Conservation (phyloP, 345 rosid species). For the Erodium maritimum region DNA sequence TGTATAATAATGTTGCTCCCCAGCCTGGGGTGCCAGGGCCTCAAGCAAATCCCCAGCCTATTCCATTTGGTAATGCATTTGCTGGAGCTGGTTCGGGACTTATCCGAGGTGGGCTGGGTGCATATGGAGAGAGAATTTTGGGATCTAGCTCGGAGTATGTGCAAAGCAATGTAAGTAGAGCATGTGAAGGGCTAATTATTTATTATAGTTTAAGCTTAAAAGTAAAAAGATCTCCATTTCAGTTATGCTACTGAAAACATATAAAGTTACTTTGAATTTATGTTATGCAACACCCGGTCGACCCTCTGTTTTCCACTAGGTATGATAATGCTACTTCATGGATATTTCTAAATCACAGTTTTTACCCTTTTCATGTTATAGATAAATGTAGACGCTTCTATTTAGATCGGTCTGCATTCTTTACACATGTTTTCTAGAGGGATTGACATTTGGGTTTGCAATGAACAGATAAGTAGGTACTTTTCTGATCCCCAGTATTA, state of each 20-base stretch:
- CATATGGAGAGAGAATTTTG: conserved; percentile 77
- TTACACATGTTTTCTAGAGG: background rate
- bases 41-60: conserved; percentile 43
- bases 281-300: too few species aligned
- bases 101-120: conserved; percentile 79
- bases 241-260: too few species aligned
- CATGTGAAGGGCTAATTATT: conserved; percentile 5
- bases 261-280: too few species aligned
- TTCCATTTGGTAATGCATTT: conserved; percentile 82
- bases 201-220: conserved; percentile 4
- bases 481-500: conserved; percentile 96
- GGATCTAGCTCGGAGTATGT: conserved; percentile 96
- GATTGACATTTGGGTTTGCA: conserved; percentile 4
- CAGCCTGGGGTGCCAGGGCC: conserved; percentile 67
- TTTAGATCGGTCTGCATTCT: background rate
- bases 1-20: conserved; percentile 61
- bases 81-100: conserved; percentile 93
- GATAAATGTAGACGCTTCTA: too few species aligned
- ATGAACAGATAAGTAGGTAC: conserved; percentile 64
- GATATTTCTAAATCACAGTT: too few species aligned
- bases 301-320: too few species aligned
- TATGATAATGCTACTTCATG: too few species aligned
- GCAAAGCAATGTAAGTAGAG: conserved; percentile 92
- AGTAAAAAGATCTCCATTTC: background rate
- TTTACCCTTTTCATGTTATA: too few species aligned